phyloP scores from a whole-genome alignment of 306 rosid species.

The Acacia confusa region DNA sequence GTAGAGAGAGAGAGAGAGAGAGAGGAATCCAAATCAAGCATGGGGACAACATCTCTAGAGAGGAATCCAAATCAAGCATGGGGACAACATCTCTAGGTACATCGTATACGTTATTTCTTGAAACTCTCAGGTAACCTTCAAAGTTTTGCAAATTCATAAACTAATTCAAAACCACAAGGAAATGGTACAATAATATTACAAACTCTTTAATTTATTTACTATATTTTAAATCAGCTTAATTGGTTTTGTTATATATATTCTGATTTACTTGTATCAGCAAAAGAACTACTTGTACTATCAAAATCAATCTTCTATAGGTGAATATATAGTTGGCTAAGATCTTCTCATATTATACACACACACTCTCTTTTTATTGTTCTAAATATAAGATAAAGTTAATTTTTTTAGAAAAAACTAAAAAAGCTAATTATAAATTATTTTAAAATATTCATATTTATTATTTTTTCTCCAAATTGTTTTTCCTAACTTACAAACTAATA shows the following conservation, averaged over 20 bases:
- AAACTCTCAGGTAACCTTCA: not conserved
- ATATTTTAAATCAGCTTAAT: not conserved
- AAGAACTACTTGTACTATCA: not conserved
- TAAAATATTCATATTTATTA: too few relatives aligned
- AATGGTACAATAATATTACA: not conserved
- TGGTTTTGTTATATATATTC: not conserved
- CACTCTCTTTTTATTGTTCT: too few relatives aligned
- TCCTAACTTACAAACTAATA: too few relatives aligned
- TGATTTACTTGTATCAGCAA: not conserved
- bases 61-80: not conserved
- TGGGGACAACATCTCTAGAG: not conserved
- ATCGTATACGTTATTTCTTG: not conserved
- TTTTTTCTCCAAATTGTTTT: too few relatives aligned
- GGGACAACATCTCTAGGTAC: constrained; percentile 9
- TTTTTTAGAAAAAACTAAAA: too few relatives aligned
- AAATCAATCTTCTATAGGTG: not conserved
- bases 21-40: not conserved
- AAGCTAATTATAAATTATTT: too few relatives aligned
- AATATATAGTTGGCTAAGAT: too few relatives aligned
- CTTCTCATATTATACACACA: too few relatives aligned
- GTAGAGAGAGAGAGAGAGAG: not conserved
- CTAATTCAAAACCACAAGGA: not conserved
- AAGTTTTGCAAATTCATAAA: not conserved
- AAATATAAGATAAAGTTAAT: too few relatives aligned
- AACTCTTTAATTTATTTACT: not conserved